Base-by-base conservation (phyloP, 1,139 yeast species). In the Meyerozyma sp. region DNA sequence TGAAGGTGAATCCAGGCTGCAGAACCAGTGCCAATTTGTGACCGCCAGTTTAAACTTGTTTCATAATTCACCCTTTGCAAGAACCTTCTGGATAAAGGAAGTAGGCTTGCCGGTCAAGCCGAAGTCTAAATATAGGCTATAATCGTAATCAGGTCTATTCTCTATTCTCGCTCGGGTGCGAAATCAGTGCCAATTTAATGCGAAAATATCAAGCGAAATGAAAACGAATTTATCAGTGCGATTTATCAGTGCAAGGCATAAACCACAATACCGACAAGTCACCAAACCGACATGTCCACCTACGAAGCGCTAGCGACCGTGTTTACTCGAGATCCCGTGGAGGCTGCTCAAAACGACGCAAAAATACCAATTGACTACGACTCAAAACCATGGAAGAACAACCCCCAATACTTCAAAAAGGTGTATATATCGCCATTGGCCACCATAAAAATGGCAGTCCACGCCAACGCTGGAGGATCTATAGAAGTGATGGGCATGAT, bases 401-500 rank as follows among this genome's bases (percentile, higher is more conserved):
- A 70, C 55, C 77, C 82, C 2, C 73, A 77, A 39, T 86, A 81
- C 57, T 90, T 89, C 63, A 76, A 75, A 41, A 74, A 76, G 10
- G 88, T 81, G 3, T 72, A 78, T 47, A 74, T 93, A 2, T 85
- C 96, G 5, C 73, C 91, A 3, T 61, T 88, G 37, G 96, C 97
- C 0, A 64, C 88, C 39, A 66, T 80, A 47, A 88, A 90, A 58
- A 90, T 91, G 89, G 63, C 88, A 3, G 70, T 79, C 28, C 97
- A 91, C 63, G 94, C 98, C 0, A 70, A 85, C 32, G 69, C 81
- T 1, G 98, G 98, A 5, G 96, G 95, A 0, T 70, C 85, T n/a
- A 83, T 89, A 39, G 98, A 93, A 60, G 81, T 93, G 11, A 91
- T 93, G 98, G 98, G 98, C 4, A 85, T 90, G 84, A 72, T 93